Evolutionary conservation across 2,329 filamentous ascomycete genomes (phyloP), one percentile per base, ranked within the genome.

Genomic region (Diaporthe capsici): DNA sequence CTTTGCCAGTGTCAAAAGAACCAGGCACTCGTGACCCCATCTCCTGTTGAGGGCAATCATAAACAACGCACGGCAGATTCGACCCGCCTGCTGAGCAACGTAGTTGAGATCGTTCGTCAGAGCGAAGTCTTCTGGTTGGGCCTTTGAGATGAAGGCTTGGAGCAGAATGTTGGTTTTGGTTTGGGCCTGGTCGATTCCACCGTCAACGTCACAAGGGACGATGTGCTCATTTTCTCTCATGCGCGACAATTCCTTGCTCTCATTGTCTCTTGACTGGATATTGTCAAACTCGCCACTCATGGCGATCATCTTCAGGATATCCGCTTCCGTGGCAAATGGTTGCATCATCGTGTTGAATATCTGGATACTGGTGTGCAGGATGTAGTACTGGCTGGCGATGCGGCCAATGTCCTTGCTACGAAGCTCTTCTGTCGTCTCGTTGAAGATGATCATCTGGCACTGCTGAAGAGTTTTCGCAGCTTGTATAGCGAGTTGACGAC

Each of bases 381-480:
- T 96, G 81, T 99, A 99, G 82, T 94, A 99, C 83, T 99, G 96
- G 83, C 96, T 98, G 22, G 97, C 97, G 82, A 99, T 99, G 22
- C 97, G 93, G 4, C 97, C 97, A 70, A 98, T 94, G 80, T 99
- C 96, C 83, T 99, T 99, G 76, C 95, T 94, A 76, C 95, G 92
- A 12, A 99, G 90, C 80, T 98, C 96, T 79, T 98, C 96, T 0
- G 96, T 99, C 25, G 89, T 91, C 81, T 98, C 97, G 79, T 99
- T 98, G 87, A 96, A 99, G 74, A 99, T 97, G 81, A 99, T 97
- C 97, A 99, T 99, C 84, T 99, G 97, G 79, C 95, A 98, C 81
- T 96, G 90, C 81, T 98, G 96, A 58, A 99, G 86, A 7, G 95
- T 94, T 58, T 93, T 90, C 0, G 97, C 97, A 34, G 97, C 97